phyloP scores from a whole-genome alignment of 2,329 filamentous ascomycete genomes.

The Tolypocladium capitatum region DNA sequence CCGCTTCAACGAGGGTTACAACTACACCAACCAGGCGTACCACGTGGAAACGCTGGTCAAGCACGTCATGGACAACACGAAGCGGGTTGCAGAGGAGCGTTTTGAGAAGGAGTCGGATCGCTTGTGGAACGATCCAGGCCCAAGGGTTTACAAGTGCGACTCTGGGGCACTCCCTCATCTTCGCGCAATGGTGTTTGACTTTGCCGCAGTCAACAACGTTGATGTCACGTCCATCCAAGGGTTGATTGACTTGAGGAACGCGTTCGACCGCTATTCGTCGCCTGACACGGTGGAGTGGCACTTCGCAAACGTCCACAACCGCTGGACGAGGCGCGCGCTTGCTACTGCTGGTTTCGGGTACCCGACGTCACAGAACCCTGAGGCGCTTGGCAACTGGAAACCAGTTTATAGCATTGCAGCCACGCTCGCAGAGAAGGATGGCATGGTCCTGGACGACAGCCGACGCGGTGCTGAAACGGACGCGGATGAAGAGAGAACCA shows the following conservation, averaged over 20 bases:
- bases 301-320: slow-evolving; percentile 39
- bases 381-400: slow-evolving; percentile 16
- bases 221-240: slow-evolving; percentile 46
- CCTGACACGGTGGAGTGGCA: slow-evolving; percentile 37
- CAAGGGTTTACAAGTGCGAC: slow-evolving; percentile 13
- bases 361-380: slow-evolving; percentile 16
- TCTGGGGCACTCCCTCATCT: slow-evolving; percentile 29
- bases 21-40: slow-evolving; percentile 36
- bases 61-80: slow-evolving; percentile 26
- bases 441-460: not conserved
- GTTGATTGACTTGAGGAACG: slow-evolving; percentile 40
- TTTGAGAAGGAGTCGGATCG: slow-evolving; percentile 27
- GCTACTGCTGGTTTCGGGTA: slow-evolving; percentile 43
- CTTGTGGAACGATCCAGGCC: slow-evolving; percentile 42
- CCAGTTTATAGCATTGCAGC: slow-evolving; percentile 20
- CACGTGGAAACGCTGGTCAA: slow-evolving; percentile 29
- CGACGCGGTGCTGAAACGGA: not conserved
- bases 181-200: slow-evolving; percentile 43
- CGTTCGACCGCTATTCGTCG: slow-evolving; percentile 37
- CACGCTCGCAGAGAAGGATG: slow-evolving; percentile 8
- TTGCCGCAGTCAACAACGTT: slow-evolving; percentile 40
- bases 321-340: slow-evolving; percentile 44
- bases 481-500: slow-evolving; percentile 6
- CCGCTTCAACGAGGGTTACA: slow-evolving; percentile 37
- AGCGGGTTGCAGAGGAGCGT: slow-evolving; percentile 23